Base-by-base conservation (phyloP, 1,139 yeast genomes). In the Pichia sp. region DNA sequence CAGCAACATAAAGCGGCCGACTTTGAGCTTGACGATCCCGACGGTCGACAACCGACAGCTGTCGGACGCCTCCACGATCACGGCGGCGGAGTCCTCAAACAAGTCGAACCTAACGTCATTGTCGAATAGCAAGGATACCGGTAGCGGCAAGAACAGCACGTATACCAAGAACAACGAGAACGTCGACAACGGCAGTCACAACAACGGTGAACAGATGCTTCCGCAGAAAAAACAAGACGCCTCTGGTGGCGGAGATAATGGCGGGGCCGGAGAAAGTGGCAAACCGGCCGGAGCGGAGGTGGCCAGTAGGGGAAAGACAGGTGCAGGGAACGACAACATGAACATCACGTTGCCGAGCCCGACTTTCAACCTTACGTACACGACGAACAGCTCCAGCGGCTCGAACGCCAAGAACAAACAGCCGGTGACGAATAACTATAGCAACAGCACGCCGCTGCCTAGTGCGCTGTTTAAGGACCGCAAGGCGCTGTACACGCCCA, bases 21-120 rank as follows among this genome's bases (percentile, higher is more conserved):
- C 69, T 1, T 56, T 67, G 43, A 64, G 68, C 51, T 58, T 67
- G 36, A 62, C 64, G 40, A 67, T 67, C 11, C 70, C 70, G 8
- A 58, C 59, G 1, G 57, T 62, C 30, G 60, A 64, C 5, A 61
- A 59, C 5, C 38, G 56, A 47, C 31, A 23, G 6, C 7, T 45
- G n/a, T 54, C 57, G 2, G 50, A 54, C 34, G 48, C 51, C 13
- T 44, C 53, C 1, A 57, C 59, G 10, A 49, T 57, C 8, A 57
- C 61, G 3, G 60, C 55, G 3, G 53, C 49, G 2, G 53, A 52
- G 34, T 54, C 60, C 10, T 54, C 59, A 10, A 52, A 52, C 29
- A 45, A 45, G 44, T 40, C 58, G 3, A 36, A 36, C 40, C 40
- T 23, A 5, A 47, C 45, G 31, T 16, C 29, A 13, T 40, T 44